Evolutionary conservation across 2,329 filamentous ascomycete genomes (phyloP), one percentile per base, ranked within the genome.

Genomic region (Aspergillus carbonarius): DNA sequence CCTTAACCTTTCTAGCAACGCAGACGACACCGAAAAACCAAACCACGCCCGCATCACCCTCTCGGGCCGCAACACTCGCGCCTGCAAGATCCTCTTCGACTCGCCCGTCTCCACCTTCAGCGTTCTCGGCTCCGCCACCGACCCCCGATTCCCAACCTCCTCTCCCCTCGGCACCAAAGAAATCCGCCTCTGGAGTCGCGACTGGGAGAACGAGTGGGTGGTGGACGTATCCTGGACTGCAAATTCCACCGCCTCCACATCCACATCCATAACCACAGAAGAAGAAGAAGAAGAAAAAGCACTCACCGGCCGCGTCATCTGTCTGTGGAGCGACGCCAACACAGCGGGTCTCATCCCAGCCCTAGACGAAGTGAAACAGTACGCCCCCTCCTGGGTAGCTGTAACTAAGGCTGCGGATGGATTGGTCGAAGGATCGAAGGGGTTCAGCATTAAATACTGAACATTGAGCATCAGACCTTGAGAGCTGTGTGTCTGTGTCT

Each of bases 241-340:
- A 7, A 37, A 17, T 12, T 7, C 49, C 27, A 37, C 49, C 17
- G 10, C 32, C 3, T 35, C 32, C 13, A 34, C 30, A 30, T 30
- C 27, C 27, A 32, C 13, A 18, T 5, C 1, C 9, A 37, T 50
- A 81, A 57, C 63, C 30, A 71, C 15, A 68, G 68, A 55, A 46
- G 62, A 61, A 37, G 67, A 15, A 68, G 68, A 55, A 46, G 62
- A 61, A 37, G 67, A 63, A n/a, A 68, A 60, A 8, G 70, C 73
- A 40, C 68, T 92, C 34, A 82, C 81, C 63, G 90, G 92, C 1
- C 82, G 79, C 34, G 86, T 93, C 1, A 82, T 88, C 15, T 98
- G 95, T 75, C 79, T 90, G 32, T 98, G 93, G 92, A 92, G 89
- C 68, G 95, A 99, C 77, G 87, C 85, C 46, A 97, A 97, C 69